phyloP scores from a whole-genome alignment of 768 basidiomycete genomes.

The Suillus discolor region DNA sequence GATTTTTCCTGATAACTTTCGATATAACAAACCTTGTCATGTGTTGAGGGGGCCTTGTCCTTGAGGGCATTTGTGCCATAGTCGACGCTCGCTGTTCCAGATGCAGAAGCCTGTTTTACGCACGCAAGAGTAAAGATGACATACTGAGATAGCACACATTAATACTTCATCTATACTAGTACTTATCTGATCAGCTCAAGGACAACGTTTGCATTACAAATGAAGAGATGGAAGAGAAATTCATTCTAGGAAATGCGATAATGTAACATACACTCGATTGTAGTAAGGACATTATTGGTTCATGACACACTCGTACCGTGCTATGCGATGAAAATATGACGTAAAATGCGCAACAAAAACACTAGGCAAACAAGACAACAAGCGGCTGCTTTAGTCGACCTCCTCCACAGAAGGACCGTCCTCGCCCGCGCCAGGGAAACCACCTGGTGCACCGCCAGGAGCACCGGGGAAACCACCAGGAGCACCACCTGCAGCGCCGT shows the following conservation, averaged over 20 bases:
- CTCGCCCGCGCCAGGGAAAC: conserved; percentile 58
- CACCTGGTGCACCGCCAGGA: conserved; percentile 43
- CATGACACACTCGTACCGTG: conserved; percentile 31
- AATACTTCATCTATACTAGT: not conserved
- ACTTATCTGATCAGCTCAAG: not conserved
- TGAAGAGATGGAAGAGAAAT: conserved; percentile 7
- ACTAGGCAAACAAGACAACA: conserved; percentile 13
- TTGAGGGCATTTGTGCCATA: conserved; percentile 25
- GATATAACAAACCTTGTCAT: conserved; percentile 27
- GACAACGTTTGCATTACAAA: not conserved
- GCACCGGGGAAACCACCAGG: conserved; percentile 62
- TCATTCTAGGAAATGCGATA: conserved; percentile 31
- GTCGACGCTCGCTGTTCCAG: conserved; percentile 6
- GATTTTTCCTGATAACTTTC: not conserved
- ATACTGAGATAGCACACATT: not conserved
- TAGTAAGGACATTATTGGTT: conserved; percentile 28
- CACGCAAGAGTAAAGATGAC: not conserved
- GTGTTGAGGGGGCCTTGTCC: conserved; percentile 24
- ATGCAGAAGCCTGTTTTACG: not conserved
- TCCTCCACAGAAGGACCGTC: conserved; percentile 93
- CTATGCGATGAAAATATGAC: conserved; percentile 31
- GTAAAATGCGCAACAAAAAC: conserved; percentile 21
- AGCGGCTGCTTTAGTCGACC: conserved; percentile 62
- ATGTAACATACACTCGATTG: conserved; percentile 31
- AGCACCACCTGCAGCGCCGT: conserved; percentile 56